Percentiles rank a stretch among this genome's conserved stretches.
Evolutionary conservation across 768 basidiomycete species (phyloP).

Genomic region (Coprinopsis sp.): DNA sequence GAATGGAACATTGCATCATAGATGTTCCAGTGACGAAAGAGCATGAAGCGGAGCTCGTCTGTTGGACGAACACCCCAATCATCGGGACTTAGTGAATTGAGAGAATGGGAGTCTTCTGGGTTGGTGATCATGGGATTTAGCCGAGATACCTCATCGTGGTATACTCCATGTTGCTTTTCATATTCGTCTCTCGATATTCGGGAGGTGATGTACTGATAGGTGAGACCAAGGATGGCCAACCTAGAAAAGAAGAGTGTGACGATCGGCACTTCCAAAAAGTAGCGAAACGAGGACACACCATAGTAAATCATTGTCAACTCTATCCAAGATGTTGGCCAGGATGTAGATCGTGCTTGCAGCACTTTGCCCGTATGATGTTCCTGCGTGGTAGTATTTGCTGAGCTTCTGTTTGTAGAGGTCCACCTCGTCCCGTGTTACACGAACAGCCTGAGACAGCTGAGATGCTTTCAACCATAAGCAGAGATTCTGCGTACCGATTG

Average conservation of each 20-base stretch:
- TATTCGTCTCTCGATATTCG: conserved; percentile 86
- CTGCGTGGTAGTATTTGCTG: conserved; percentile 78
- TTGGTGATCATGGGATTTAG: conserved; percentile 64
- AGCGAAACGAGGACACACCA: conserved; percentile 63
- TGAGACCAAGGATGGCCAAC: conserved; percentile 91
- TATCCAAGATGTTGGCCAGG: conserved; percentile 84
- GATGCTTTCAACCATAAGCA: not conserved
- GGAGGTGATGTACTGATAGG: conserved; percentile 85
- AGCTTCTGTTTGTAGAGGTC: conserved; percentile 58
- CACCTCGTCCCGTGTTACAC: conserved; percentile 69
- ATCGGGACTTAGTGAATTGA: conserved; percentile 66
- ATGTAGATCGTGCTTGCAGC: conserved; percentile 86
- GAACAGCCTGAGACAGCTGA: conserved; percentile 37
- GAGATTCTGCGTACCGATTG: conserved; percentile 20
- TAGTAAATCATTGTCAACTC: conserved; percentile 88
- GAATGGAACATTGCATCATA: conserved; percentile 99
- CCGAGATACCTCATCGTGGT: conserved; percentile 88
- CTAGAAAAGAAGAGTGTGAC: conserved; percentile 33
- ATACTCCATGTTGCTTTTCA: conserved; percentile 74
- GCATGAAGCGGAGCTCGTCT: conserved; percentile 90
- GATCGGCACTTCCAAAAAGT: not conserved
- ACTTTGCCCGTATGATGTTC: conserved; percentile 86
- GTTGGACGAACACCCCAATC: conserved; percentile 77
- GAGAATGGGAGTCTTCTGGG: conserved; percentile 27
- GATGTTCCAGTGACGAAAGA: conserved; percentile 96